These are phyloP conservation scores for Penicillium polonicum DNA, from an alignment of 2,329 filamentous ascomycete genomes.

Conservation along the genomic window DNA sequence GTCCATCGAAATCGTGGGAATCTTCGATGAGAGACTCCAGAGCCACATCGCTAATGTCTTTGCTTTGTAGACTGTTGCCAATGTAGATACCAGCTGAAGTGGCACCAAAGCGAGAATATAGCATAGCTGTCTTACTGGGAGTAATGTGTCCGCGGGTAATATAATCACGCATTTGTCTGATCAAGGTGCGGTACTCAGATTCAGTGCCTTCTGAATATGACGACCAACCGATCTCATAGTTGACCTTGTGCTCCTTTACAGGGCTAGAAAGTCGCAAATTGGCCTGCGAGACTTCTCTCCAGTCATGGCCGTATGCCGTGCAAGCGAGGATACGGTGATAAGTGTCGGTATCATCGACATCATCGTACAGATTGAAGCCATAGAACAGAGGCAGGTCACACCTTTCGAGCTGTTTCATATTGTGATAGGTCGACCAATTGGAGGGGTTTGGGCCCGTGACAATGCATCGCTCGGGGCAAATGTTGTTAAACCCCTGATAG, in stretches of 20 bases:
- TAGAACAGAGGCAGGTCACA: slow-evolving; percentile 37
- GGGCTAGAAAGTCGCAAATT: neutral
- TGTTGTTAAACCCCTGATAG: slow-evolving; percentile 11
- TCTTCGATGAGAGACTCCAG: slow-evolving; percentile 30
- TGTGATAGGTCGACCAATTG: slow-evolving; percentile 23
- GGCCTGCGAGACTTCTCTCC: neutral
- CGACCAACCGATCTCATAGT: slow-evolving; percentile 29
- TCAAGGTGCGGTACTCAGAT: slow-evolving; percentile 23
- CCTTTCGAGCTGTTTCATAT: slow-evolving; percentile 25
- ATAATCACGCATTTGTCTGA: slow-evolving; percentile 33
- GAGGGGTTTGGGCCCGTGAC: slow-evolving; percentile 15
- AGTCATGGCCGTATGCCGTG: slow-evolving; percentile 25
- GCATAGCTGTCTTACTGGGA: slow-evolving; percentile 14
- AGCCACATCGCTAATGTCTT: slow-evolving; percentile 18
- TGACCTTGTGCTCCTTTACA: neutral
- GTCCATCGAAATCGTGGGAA: slow-evolving; percentile 22
- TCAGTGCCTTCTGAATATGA: slow-evolving; percentile 18
- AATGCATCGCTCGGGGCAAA: slow-evolving; percentile 23
- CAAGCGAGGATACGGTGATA: slow-evolving; percentile 36
- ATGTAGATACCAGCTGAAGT: neutral
- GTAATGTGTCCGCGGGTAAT: slow-evolving; percentile 24
- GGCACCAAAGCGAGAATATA: neutral
- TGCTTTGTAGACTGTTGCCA: neutral
- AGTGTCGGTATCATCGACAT: slow-evolving; percentile 30
- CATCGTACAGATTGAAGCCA: slow-evolving; percentile 37